Evolutionary conservation across 352 stramenopile species (phyloP).

Genomic region (Pythium rhizo-oryzae): DNA sequence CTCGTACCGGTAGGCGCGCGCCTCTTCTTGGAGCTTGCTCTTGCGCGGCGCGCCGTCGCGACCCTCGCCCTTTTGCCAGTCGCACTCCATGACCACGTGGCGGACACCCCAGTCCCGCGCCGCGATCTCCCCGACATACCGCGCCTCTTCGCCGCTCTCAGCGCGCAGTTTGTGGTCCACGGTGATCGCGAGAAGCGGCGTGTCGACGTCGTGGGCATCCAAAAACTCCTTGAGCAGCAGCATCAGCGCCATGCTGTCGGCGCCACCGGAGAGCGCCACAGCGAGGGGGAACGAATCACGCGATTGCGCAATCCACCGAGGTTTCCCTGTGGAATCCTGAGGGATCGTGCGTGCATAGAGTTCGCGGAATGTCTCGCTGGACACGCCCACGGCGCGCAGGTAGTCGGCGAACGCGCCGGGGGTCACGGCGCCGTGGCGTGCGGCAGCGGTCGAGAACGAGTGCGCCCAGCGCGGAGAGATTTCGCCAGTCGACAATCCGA

Average conservation of each 20-base stretch:
- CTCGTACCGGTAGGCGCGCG: conserved; percentile 68
- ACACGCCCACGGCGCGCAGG: conserved; percentile 4
- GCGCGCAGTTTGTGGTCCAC: conserved; percentile 73
- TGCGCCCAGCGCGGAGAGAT: background rate
- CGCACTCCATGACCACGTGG: conserved; percentile 55
- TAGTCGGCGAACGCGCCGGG: background rate
- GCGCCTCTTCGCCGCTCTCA: conserved; percentile 69
- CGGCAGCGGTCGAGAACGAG: background rate
- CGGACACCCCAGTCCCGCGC: conserved; percentile 41
- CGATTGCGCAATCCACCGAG: background rate
- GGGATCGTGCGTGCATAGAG: conserved; percentile 3
- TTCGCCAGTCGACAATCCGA: conserved; percentile 1
- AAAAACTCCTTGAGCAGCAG: conserved; percentile 74
- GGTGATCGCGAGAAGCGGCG: conserved; percentile 75
- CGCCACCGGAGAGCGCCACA: conserved; percentile 74
- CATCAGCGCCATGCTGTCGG: conserved; percentile 82
- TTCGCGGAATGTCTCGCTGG: background rate
- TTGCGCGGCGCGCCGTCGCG: conserved; percentile 34
- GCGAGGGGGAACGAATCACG: conserved; percentile 53
- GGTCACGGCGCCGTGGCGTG: conserved; percentile 3
- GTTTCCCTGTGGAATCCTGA: background rate
- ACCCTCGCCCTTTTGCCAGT: conserved; percentile 40
- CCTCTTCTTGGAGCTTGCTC: conserved; percentile 80
- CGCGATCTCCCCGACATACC: conserved; percentile 52
- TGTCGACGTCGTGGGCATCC: conserved; percentile 43